Evolutionary conservation across 202 grass and related monocot genomes (phyloP).

Genomic region (Panicum virgatum): DNA sequence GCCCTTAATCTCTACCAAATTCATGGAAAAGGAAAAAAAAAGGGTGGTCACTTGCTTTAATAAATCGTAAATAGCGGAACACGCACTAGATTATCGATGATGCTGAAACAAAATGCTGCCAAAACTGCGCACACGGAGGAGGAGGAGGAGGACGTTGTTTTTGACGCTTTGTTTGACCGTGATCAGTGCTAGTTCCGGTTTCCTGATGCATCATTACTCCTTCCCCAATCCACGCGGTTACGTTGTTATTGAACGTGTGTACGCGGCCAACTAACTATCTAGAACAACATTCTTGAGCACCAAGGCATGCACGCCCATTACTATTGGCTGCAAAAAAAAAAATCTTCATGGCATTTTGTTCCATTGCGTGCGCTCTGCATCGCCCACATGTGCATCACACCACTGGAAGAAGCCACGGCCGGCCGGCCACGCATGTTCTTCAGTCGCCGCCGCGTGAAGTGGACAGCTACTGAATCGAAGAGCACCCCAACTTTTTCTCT

Average conservation of each 20-base stretch:
- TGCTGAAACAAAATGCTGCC: neutral
- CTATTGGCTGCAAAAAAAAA: too few relatives aligned
- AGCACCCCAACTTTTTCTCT: neutral
- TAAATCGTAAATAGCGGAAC: neutral
- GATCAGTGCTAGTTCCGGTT: neutral
- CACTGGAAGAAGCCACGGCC: neutral
- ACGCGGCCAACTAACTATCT: neutral
- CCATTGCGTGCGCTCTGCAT: neutral
- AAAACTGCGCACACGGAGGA: too few relatives aligned
- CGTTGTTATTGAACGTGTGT: neutral
- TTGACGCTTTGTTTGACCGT: neutral
- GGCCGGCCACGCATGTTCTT: constrained; percentile 2
- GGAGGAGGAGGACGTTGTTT: neutral
- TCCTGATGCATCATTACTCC: neutral
- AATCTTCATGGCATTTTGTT: too few relatives aligned
- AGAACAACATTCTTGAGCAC: neutral
- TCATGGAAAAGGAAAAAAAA: neutral
- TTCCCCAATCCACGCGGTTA: constrained; percentile 37
- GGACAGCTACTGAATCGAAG: neutral
- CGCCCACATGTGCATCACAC: neutral
- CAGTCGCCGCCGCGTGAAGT: neutral
- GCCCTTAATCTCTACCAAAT: neutral
- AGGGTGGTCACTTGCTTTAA: too few relatives aligned
- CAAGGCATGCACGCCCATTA: neutral
- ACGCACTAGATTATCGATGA: neutral